These are phyloP conservation scores for Russula sp. DNA, from an alignment of 768 basidiomycete genomes.

Conservation along the genomic window DNA sequence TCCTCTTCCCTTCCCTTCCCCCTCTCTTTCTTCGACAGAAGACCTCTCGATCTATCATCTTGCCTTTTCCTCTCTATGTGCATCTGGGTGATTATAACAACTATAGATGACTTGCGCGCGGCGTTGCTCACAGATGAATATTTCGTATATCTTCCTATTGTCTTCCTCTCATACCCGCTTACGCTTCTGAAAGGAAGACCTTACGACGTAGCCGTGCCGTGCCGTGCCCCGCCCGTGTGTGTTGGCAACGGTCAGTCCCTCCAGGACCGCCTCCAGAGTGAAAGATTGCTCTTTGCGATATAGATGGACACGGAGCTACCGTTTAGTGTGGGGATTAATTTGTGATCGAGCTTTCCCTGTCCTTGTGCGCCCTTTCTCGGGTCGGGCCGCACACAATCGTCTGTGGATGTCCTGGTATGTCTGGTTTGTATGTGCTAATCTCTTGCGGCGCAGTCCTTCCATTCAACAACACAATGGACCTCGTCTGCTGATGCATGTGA, in stretches of 20 bases:
- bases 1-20: background rate
- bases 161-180: slow-evolving; percentile 1
- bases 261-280: too few species aligned
- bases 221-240: too few species aligned
- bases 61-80: background rate
- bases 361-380: slow-evolving; percentile 4
- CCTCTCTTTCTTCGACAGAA: background rate
- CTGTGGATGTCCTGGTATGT: background rate
- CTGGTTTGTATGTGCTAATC: background rate
- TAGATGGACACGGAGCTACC: background rate
- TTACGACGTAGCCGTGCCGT: background rate
- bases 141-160: background rate
- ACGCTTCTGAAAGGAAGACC: background rate
- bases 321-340: background rate
- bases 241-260: too few species aligned
- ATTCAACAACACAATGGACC: background rate
- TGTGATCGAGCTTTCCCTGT: background rate
- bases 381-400: background rate
- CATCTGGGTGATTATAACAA: background rate
- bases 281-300: background rate
- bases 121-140: background rate
- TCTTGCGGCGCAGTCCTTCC: slow-evolving; percentile 6
- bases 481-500: background rate
- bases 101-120: background rate
- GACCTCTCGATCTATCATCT: background rate